Percentiles rank a stretch among this genome's conserved stretches.
Conservation (phyloP, 768 basidiomycete species). For the Russula ochroleuca region DNA sequence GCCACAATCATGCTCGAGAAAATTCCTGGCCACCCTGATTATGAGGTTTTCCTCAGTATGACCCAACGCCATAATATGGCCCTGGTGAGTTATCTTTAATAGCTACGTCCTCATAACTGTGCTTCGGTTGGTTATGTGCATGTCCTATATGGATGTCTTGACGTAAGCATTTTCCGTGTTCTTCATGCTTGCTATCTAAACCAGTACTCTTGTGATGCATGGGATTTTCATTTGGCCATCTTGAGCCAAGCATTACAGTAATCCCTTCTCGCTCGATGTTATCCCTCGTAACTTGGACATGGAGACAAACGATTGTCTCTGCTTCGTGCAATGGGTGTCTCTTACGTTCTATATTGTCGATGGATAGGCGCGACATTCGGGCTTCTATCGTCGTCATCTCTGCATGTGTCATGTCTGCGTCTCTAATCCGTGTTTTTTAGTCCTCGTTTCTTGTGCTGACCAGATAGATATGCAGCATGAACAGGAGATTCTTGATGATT, state of each 20-base stretch:
- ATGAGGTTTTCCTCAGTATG: slow-evolving; percentile 47
- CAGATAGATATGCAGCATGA: slow-evolving; percentile 51
- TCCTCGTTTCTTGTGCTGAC: slow-evolving; percentile 18
- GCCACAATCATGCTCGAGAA: slow-evolving; percentile 76
- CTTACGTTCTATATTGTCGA: too few relatives aligned
- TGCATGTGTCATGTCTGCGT: not conserved
- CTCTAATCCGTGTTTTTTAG: slow-evolving; percentile 2
- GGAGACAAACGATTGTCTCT: too few relatives aligned
- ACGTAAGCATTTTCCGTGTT: too few relatives aligned
- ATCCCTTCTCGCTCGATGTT: too few relatives aligned
- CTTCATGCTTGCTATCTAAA: too few relatives aligned
- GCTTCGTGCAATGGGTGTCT: too few relatives aligned
- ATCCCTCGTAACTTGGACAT: too few relatives aligned
- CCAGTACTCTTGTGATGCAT: too few relatives aligned
- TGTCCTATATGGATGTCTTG: not conserved
- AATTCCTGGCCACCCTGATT: slow-evolving; percentile 66
- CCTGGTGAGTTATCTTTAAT: slow-evolving; percentile 47
- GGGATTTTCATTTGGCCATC: too few relatives aligned
- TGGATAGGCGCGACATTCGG: too few relatives aligned
- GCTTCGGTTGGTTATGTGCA: slow-evolving; percentile 10
- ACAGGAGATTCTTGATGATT: slow-evolving; percentile 63
- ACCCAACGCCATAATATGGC: slow-evolving; percentile 63
- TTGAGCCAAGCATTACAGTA: too few relatives aligned
- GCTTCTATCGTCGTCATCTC: too few relatives aligned
- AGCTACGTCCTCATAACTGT: not conserved